Conservation (phyloP, 2,329 filamentous ascomycete species). For the Metarhizium brunneum region DNA sequence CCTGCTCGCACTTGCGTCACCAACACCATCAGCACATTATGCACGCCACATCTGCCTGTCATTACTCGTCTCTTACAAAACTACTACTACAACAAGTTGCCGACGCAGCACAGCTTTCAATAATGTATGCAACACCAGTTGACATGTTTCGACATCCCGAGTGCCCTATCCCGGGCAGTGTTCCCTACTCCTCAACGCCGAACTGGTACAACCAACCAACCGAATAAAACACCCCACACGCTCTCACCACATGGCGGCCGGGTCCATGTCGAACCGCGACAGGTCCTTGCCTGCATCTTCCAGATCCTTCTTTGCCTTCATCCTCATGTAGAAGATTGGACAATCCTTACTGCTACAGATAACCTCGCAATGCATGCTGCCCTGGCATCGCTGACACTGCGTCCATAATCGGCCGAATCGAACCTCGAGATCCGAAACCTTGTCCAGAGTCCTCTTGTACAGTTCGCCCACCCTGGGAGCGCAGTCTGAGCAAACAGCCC, state of each 20-base stretch:
- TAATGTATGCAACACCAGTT: neutral
- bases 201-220: neutral
- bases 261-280: constrained; percentile 78
- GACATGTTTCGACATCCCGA: neutral
- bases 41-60: neutral
- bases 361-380: constrained; percentile 95
- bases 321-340: constrained; percentile 99
- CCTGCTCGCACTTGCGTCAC: neutral
- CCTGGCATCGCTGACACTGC: constrained; percentile 95
- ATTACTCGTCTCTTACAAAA: neutral
- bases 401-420: constrained; percentile 92
- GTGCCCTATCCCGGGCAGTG: neutral
- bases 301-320: constrained; percentile 99
- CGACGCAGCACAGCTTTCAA: neutral
- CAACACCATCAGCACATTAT: neutral
- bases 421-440: constrained; percentile 86
- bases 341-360: constrained; percentile 96
- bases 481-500: constrained; percentile 84
- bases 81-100: neutral
- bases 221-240: neutral
- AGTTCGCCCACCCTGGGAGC: constrained; percentile 79
- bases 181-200: neutral
- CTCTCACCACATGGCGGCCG: constrained; percentile 51
- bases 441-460: constrained; percentile 83
- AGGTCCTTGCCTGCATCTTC: constrained; percentile 91